These are phyloP conservation scores for Coprinopsis strossmayeri DNA, from an alignment of 768 basidiomycete species.

Conservation along the genomic window DNA sequence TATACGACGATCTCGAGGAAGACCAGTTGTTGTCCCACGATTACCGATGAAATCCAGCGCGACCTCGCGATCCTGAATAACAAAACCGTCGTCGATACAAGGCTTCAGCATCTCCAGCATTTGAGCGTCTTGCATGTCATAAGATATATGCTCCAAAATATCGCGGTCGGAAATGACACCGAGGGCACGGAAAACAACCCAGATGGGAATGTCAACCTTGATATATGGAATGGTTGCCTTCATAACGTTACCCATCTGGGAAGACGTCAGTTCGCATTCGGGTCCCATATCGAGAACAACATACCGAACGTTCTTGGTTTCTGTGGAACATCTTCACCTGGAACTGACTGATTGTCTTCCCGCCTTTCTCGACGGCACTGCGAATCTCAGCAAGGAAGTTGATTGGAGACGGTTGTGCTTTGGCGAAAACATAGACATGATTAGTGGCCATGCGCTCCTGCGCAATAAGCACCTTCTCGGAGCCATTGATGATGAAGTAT, in stretches of 20 bases:
- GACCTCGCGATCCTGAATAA: conserved; percentile 95
- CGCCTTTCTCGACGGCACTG: conserved; percentile 95
- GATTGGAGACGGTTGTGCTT: conserved; percentile 93
- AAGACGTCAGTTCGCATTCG: conserved; percentile 6
- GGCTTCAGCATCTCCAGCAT: conserved; percentile 98
- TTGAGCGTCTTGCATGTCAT: conserved; percentile 92
- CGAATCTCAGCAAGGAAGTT: conserved; percentile 96
- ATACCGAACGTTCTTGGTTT: conserved; percentile 81
- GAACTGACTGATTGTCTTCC: conserved; percentile 96
- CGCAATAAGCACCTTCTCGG: conserved; percentile 99
- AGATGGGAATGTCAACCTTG: conserved; percentile 96
- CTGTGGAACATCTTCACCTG: conserved; percentile 96
- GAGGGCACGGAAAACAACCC: conserved; percentile 97
- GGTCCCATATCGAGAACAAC: conserved; percentile 22
- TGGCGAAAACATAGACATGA: conserved; percentile 98
- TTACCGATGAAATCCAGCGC: conserved; percentile 98
- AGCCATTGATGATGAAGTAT: conserved; percentile 99
- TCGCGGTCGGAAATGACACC: conserved; percentile 97
- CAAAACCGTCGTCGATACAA: conserved; percentile 97
- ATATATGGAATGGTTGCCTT: conserved; percentile 98
- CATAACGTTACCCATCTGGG: conserved; percentile 83
- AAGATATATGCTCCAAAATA: conserved; percentile 97
- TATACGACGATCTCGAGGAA: conserved; percentile 87
- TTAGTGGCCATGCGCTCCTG: conserved; percentile 99
- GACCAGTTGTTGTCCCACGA: conserved; percentile 90